A percentile compares a stretch with the other conserved stretches of the same genome.
Conservation (phyloP, 1,284 basidiomycete genomes). For the Pseudozyma thailandica region DNA sequence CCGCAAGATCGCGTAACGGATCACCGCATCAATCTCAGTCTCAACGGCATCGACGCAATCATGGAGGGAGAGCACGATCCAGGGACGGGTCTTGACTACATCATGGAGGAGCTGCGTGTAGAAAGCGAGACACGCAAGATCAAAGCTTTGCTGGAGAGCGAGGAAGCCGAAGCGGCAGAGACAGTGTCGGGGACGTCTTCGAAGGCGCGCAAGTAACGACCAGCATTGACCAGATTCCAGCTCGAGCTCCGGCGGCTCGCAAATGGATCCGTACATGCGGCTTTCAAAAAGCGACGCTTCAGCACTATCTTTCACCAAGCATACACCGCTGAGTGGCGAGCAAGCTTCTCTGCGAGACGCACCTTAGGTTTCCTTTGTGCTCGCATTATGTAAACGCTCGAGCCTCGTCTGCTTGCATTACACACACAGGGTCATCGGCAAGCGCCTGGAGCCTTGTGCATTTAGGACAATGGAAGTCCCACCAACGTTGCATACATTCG, state of each 20-base stretch:
- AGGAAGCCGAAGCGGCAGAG: constrained; percentile 36
- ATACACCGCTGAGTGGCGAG: no score
- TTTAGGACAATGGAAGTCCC: constrained; percentile 3
- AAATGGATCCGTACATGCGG: not conserved
- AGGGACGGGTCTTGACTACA: constrained; percentile 51
- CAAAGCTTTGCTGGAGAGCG: constrained; percentile 47
- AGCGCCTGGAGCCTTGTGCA: constrained; percentile 1
- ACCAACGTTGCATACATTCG: not conserved
- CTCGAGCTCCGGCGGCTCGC: not conserved
- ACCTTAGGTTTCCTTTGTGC: no score
- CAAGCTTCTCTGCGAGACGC: no score
- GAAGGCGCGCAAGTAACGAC: constrained; percentile 14
- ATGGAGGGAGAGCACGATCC: constrained; percentile 64
- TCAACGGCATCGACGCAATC: constrained; percentile 58
- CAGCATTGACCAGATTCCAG: not conserved
- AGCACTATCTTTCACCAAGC: no score
- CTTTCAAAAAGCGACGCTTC: no score
- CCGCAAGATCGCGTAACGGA: constrained; percentile 67
- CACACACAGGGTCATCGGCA: not conserved
- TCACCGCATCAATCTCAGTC: constrained; percentile 60
- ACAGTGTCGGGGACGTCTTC: constrained; percentile 10
- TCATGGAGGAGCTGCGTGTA: constrained; percentile 47
- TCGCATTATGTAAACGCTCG: no score
- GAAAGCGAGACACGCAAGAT: constrained; percentile 47
- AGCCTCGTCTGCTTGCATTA: constrained; percentile 9